These are phyloP conservation scores for Hanseniaspora hatyaiensis DNA, from an alignment of 805 yeast genomes.

Conservation along the genomic window DNA sequence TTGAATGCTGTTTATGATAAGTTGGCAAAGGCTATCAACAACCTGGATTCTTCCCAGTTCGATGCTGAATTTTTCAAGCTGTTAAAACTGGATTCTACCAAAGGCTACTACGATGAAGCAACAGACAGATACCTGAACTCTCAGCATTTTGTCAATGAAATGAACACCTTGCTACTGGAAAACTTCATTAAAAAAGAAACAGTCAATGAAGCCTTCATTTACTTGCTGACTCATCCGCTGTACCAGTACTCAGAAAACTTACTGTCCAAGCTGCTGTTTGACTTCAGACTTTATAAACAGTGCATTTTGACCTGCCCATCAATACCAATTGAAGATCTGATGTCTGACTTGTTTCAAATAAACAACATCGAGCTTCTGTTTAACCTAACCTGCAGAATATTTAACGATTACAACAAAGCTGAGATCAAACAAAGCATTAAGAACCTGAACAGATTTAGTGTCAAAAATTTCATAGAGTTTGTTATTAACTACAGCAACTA, in stretches of 20 bases:
- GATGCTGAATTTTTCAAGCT: conserved; percentile 28
- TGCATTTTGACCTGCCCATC: conserved; percentile 71
- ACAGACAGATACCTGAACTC: conserved; percentile 51
- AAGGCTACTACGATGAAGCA: conserved; percentile 47
- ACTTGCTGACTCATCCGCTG: conserved; percentile 75
- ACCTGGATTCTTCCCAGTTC: conserved; percentile 21
- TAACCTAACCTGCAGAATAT: conserved; percentile 55
- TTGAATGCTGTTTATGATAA: conserved; percentile 1
- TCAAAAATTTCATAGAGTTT: conserved; percentile 29
- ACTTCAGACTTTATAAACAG: conserved; percentile 62
- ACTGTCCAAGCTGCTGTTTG: conserved; percentile 39
- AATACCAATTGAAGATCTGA: conserved; percentile 50
- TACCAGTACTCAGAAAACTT: conserved; percentile 49
- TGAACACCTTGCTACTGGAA: conserved; percentile 36
- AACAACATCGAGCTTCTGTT: conserved; percentile 53
- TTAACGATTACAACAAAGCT: conserved; percentile 51
- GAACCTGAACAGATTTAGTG: conserved; percentile 26
- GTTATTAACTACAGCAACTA: conserved; percentile 20
- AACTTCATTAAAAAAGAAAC: conserved; percentile 21
- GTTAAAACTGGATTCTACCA: conserved; percentile 25
- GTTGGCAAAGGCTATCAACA: neutral
- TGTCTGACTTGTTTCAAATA: conserved; percentile 45
- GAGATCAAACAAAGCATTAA: conserved; percentile 42
- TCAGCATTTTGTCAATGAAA: conserved; percentile 38
- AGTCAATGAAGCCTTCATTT: conserved; percentile 53